A percentile compares a stretch with the other conserved stretches of the same genome.
These are phyloP conservation scores for Pseudopyrenochaeta lycopersici DNA, from an alignment of 2,329 filamentous ascomycete species.

Conservation along the genomic window DNA sequence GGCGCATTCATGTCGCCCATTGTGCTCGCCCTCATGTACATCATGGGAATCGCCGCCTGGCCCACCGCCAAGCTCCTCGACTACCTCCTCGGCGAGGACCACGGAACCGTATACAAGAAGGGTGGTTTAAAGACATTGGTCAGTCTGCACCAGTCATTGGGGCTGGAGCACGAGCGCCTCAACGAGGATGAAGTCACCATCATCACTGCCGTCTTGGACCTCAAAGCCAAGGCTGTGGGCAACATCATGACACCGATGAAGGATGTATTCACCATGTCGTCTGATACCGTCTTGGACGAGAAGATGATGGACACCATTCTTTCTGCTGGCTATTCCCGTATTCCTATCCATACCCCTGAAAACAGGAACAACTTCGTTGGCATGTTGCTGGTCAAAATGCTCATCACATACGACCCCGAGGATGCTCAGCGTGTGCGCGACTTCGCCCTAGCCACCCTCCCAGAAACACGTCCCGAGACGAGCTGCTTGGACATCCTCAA, in stretches of 20 bases:
- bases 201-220: constrained; percentile 93
- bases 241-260: constrained; percentile 99
- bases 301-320: constrained; percentile 93
- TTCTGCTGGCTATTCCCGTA: constrained; percentile 92
- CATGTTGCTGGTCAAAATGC: constrained; percentile 97
- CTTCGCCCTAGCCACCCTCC: constrained; percentile 90
- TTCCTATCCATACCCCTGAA: constrained; percentile 89
- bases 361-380: constrained; percentile 90
- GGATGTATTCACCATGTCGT: constrained; percentile 96
- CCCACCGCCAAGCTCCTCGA: constrained; percentile 96
- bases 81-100: constrained; percentile 89
- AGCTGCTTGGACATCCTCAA: constrained; percentile 99
- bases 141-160: constrained; percentile 90
- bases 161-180: constrained; percentile 82
- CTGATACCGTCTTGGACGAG: constrained; percentile 91
- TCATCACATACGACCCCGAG: constrained; percentile 98
- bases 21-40: constrained; percentile 88
- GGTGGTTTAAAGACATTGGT: constrained; percentile 96
- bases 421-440: constrained; percentile 87
- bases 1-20: constrained; percentile 92
- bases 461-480: constrained; percentile 92
- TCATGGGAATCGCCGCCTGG: constrained; percentile 89
- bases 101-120: constrained; percentile 98
- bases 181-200: constrained; percentile 99
- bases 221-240: constrained; percentile 95